These are phyloP conservation scores for Hypomyces perniciosus DNA, from an alignment of 2,329 filamentous ascomycete genomes.

Conservation along the genomic window DNA sequence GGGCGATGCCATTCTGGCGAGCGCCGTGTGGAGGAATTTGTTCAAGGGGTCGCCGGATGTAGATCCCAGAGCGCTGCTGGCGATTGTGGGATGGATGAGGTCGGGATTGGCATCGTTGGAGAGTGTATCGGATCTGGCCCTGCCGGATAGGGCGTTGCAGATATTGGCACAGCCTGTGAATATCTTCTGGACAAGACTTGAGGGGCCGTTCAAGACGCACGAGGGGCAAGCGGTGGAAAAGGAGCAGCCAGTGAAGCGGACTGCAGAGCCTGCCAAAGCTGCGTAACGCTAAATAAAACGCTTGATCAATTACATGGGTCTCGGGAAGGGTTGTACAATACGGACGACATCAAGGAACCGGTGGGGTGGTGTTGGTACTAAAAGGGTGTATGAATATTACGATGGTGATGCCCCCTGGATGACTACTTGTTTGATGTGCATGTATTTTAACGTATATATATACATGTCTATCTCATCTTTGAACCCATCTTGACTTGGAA, in stretches of 20 bases:
- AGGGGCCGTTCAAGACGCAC: constrained; percentile 32
- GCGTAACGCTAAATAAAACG: not conserved
- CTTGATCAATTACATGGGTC: not conserved
- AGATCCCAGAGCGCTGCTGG: constrained; percentile 45
- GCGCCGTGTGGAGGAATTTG: constrained; percentile 89
- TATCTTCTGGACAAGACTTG: constrained; percentile 41
- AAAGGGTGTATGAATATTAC: not conserved
- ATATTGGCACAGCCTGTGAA: constrained; percentile 31
- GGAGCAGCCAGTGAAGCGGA: not conserved
- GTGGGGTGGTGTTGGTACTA: not conserved
- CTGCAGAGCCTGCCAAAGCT: not conserved
- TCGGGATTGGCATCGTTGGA: constrained; percentile 43
- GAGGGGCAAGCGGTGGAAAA: constrained; percentile 17
- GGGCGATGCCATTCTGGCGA: constrained; percentile 69
- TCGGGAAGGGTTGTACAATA: not conserved
- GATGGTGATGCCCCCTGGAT: not conserved
- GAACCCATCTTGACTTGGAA: not conserved
- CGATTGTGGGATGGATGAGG: constrained; percentile 53
- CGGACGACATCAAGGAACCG: not conserved
- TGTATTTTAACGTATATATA: not conserved
- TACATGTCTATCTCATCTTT: constrained; percentile 3
- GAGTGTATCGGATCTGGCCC: constrained; percentile 40
- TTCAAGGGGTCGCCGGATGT: constrained; percentile 63
- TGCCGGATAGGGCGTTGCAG: constrained; percentile 26
- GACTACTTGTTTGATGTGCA: not conserved